These are phyloP conservation scores for Phytophthora idaei DNA, from an alignment of 352 stramenopile species.

Conservation along the genomic window DNA sequence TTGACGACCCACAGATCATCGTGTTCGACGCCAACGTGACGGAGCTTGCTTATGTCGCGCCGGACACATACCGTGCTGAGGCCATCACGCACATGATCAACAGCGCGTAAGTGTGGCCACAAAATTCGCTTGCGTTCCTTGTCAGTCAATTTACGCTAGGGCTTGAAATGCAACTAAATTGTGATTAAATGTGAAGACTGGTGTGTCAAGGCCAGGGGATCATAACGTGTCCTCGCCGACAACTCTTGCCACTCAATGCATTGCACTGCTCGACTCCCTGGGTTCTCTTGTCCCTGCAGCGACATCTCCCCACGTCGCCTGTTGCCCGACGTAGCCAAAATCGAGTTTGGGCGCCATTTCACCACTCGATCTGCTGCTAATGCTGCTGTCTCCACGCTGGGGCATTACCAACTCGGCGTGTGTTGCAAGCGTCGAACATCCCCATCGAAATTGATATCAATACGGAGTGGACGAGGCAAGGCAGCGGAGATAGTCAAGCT, in stretches of 20 bases:
- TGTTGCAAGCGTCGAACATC: conserved; percentile 25
- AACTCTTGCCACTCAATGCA: too few species aligned
- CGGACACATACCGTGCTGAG: conserved; percentile 31
- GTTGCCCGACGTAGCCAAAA: not conserved
- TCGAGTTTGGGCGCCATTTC: conserved; percentile 3
- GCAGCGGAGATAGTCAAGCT: not conserved
- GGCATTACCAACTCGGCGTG: conserved; percentile 6
- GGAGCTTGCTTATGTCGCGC: conserved; percentile 20
- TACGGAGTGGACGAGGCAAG: conserved; percentile 10
- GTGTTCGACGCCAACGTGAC: conserved; percentile 31
- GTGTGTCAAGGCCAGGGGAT: too few species aligned
- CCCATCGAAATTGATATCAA: conserved; percentile 22
- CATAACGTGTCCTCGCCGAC: too few species aligned
- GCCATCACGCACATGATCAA: conserved; percentile 24
- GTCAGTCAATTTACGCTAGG: not conserved
- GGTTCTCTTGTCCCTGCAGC: not conserved
- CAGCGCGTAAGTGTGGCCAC: not conserved
- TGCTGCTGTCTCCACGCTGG: not conserved
- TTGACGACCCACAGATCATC: conserved; percentile 27
- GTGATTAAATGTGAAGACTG: not conserved
- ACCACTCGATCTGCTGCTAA: conserved; percentile 15
- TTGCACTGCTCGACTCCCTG: too few species aligned
- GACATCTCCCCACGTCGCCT: not conserved
- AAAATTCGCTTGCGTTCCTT: not conserved
- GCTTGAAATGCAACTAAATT: too few species aligned